phyloP scores from a whole-genome alignment of 805 yeast genomes.

The Metschnikowia henanensis region DNA sequence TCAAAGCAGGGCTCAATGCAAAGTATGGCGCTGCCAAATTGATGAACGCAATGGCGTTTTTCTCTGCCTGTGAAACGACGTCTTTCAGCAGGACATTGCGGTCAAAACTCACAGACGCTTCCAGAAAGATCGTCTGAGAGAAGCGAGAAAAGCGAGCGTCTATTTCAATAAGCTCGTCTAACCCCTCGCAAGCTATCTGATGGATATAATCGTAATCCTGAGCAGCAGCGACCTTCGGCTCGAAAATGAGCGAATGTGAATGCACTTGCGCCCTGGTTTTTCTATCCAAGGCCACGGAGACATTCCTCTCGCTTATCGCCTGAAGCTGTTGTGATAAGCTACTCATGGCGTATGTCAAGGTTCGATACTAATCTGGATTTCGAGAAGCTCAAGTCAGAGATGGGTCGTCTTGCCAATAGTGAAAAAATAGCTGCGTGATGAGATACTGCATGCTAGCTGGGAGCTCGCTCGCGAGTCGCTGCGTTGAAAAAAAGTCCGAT shows the following conservation, averaged over 20 bases:
- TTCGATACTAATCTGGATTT: not conserved
- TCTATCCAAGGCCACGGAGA: slow-evolving; percentile 80
- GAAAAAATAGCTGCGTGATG: slow-evolving; percentile 6
- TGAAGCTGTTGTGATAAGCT: slow-evolving; percentile 84
- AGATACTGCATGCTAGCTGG: slow-evolving; percentile 7
- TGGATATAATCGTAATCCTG: slow-evolving; percentile 88
- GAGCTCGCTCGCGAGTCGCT: too few relatives aligned
- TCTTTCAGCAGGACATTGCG: slow-evolving; percentile 81
- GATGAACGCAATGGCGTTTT: slow-evolving; percentile 73
- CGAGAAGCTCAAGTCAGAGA: not conserved
- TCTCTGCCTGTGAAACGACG: slow-evolving; percentile 69
- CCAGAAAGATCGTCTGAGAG: slow-evolving; percentile 73
- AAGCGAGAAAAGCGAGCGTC: slow-evolving; percentile 79
- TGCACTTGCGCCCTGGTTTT: slow-evolving; percentile 85
- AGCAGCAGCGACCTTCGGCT: slow-evolving; percentile 84
- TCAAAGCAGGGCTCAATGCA: slow-evolving; percentile 70
- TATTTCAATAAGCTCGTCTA: slow-evolving; percentile 65
- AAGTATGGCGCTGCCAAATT: slow-evolving; percentile 75
- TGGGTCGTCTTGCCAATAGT: not conserved
- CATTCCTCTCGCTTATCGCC: slow-evolving; percentile 60
- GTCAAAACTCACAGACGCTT: slow-evolving; percentile 75
- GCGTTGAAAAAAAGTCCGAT: too few relatives aligned
- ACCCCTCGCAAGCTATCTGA: slow-evolving; percentile 70
- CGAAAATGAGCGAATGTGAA: slow-evolving; percentile 84
- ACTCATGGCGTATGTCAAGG: slow-evolving; percentile 28